Evolutionary conservation across 2,329 filamentous ascomycete species (phyloP).

Genomic region (Keithomyces neogunnii): DNA sequence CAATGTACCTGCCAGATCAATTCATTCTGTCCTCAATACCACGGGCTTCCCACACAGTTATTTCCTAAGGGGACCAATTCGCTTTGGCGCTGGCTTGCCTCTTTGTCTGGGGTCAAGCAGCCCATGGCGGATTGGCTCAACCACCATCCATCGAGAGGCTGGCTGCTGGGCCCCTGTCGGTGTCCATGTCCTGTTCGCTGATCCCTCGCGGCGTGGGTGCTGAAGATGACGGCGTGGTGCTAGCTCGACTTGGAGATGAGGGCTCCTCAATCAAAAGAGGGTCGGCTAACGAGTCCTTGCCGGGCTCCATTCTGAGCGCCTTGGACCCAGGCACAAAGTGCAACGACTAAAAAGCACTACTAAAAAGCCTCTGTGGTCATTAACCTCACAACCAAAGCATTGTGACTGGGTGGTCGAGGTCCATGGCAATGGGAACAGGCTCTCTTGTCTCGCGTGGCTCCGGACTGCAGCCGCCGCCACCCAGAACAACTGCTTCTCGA

Average conservation of each 20-base stretch:
- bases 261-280: neutral
- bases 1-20: no score
- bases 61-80: no score
- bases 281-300: no score
- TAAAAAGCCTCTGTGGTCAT: no score
- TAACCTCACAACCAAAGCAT: no score
- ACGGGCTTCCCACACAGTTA: no score
- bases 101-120: neutral
- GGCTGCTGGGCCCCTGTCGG: neutral
- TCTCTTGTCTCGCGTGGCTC: no score
- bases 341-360: neutral
- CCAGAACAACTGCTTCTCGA: no score
- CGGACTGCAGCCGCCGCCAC: no score
- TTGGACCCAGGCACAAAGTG: neutral
- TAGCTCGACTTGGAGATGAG: slow-evolving; percentile 2
- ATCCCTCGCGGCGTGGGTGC: neutral
- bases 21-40: no score
- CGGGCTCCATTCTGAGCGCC: neutral
- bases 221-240: slow-evolving; percentile 3
- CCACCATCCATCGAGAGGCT: neutral
- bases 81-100: neutral
- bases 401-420: no score
- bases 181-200: neutral
- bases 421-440: no score
- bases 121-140: neutral